A percentile compares a stretch with the other conserved stretches of the same genome.
These are phyloP conservation scores for Trichoderma pleuroti DNA, from an alignment of 2,329 filamentous ascomycete genomes.

Conservation along the genomic window DNA sequence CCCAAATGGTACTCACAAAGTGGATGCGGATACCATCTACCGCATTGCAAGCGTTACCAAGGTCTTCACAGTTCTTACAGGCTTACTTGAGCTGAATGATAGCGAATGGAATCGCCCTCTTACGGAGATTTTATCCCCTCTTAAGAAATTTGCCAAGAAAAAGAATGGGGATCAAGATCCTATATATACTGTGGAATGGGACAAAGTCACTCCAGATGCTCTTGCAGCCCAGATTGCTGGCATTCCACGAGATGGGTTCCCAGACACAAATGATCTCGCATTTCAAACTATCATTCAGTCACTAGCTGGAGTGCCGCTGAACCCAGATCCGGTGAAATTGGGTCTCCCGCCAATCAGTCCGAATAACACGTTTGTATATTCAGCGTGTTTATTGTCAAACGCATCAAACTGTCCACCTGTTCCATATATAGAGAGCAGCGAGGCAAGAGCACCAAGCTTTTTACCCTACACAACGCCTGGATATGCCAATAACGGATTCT, in stretches of 20 bases:
- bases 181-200: background rate
- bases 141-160: background rate
- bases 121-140: background rate
- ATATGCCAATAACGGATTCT: background rate
- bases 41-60: background rate
- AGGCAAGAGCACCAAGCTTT: background rate
- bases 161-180: background rate
- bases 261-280: background rate
- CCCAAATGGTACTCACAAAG: background rate
- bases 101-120: background rate
- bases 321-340: background rate
- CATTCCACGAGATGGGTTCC: background rate
- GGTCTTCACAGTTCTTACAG: background rate
- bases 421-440: background rate
- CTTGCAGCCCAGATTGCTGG: background rate
- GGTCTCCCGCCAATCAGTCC: background rate
- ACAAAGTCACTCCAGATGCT: background rate
- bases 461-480: background rate
- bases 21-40: background rate
- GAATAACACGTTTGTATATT: background rate
- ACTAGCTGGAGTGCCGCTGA: background rate
- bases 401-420: background rate
- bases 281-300: background rate
- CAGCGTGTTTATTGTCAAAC: background rate
- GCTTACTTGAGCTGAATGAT: background rate